Evolutionary conservation across 139 green algal species (phyloP), one percentile per base, ranked within the genome.

Genomic region (Chlamydomonas sp.): DNA sequence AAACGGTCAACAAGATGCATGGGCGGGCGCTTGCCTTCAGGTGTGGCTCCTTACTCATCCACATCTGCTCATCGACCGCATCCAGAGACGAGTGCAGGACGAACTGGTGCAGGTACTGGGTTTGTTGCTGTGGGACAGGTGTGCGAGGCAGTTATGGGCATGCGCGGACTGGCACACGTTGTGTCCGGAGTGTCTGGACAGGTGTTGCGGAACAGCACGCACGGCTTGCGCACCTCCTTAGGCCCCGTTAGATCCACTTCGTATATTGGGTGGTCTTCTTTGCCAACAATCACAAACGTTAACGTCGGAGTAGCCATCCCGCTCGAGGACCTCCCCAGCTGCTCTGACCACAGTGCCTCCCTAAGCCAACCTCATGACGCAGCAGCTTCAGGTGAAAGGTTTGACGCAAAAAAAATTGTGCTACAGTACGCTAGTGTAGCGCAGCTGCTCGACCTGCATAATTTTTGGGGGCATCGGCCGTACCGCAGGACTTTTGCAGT

Each of bases 61-160:
- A 99, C 80, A 97, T 94, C 14, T 91, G 90, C 66, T 99, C 97
- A 69, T 99, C 97, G 14, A 99, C 95, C 16, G 97, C 94, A 78
- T 99, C 98, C 67, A 99, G 90, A 0, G 98, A 91, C 0, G 97
- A 96, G 79, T 99, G 97, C 77, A 99, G 85, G 5, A 99, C 96
- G 92, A 99, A 99, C 83, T 99, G 96, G 87, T 99, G 96, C 31
- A 99, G 91, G 90, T 99, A 98, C 76, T 98, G 94, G 2, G 96
- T 93, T 68, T 98, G 95, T 88, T 98, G 95, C 89, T 97, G 89
- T 61, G 67, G 8, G 77, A 80, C 17, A 61, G 59, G 66, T n/a
- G 60, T 2, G 9, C 67, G 49, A 31, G 58, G 2, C 49, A 59
- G 57, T 67, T 17, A 49, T 58, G 2, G 74, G 64, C n/a, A 64